These are phyloP conservation scores for Mimosa pudica DNA, from an alignment of 306 rosid species.

Conservation along the genomic window DNA sequence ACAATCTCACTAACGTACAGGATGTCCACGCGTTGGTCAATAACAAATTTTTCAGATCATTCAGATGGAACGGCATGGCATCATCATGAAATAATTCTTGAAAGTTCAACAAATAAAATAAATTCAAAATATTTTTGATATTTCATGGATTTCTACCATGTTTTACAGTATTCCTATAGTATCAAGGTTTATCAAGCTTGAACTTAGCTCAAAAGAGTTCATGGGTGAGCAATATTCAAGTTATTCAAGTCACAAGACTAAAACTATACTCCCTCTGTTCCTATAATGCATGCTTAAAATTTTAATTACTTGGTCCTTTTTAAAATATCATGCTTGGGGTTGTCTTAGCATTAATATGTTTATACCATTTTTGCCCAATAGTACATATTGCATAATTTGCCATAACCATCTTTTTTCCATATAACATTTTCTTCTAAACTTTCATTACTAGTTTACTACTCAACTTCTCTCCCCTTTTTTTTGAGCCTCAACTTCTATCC, in stretches of 20 bases:
- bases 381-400: no score
- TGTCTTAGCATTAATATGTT: no score
- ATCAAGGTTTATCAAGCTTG: neutral
- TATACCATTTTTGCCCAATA: no score
- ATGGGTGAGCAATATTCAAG: neutral
- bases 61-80: conserved; percentile 3
- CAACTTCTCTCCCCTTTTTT: no score
- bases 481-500: no score
- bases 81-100: neutral
- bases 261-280: neutral
- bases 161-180: neutral
- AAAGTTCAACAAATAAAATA: neutral
- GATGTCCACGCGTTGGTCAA: neutral
- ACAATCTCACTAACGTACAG: neutral
- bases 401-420: no score
- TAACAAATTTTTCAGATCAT: neutral
- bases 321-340: no score
- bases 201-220: neutral
- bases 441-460: no score
- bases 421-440: no score
- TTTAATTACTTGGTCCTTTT: no score
- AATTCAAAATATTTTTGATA: neutral
- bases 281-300: no score
- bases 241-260: neutral
- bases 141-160: neutral